phyloP scores from a whole-genome alignment of 306 rosid species.

The Phaseolus lunatus region DNA sequence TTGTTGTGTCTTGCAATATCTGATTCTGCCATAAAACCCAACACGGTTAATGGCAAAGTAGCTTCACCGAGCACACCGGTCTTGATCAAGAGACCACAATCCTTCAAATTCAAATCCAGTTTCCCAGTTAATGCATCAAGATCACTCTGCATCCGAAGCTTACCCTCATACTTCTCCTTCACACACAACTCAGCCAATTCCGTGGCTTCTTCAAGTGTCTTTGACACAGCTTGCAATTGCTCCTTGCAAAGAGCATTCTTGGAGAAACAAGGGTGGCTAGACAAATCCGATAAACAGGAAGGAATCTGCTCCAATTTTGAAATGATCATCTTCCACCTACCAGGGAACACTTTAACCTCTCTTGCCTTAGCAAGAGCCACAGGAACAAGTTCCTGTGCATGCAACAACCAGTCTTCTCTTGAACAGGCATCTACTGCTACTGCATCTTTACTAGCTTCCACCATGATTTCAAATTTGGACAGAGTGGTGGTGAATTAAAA shows the following conservation, averaged over 20 bases:
- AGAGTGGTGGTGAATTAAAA: slow-evolving; percentile 13
- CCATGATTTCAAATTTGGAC: slow-evolving; percentile 63
- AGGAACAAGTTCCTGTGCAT: slow-evolving; percentile 78
- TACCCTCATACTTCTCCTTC: slow-evolving; percentile 81
- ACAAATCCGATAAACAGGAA: slow-evolving; percentile 73
- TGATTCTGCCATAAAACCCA: slow-evolving; percentile 52
- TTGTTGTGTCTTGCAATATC: slow-evolving; percentile 55
- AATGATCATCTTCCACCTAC: slow-evolving; percentile 87
- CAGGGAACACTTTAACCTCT: slow-evolving; percentile 78
- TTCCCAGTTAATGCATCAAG: slow-evolving; percentile 82
- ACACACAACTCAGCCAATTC: slow-evolving; percentile 77
- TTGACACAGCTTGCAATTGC: slow-evolving; percentile 85
- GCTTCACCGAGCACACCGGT: slow-evolving; percentile 94
- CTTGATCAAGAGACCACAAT: slow-evolving; percentile 83
- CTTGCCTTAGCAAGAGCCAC: slow-evolving; percentile 66
- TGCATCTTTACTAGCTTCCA: slow-evolving; percentile 55
- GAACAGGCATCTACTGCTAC: slow-evolving; percentile 49
- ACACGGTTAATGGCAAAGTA: slow-evolving; percentile 57
- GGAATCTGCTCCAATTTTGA: slow-evolving; percentile 90
- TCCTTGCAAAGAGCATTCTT: slow-evolving; percentile 91
- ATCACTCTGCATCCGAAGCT: slow-evolving; percentile 93
- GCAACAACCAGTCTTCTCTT: slow-evolving; percentile 71
- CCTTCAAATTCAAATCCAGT: slow-evolving; percentile 84
- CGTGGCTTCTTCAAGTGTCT: slow-evolving; percentile 60
- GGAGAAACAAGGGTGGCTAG: slow-evolving; percentile 95